Evolutionary conservation across 352 stramenopile genomes (phyloP), one percentile per base, ranked within the genome.

Genomic region (Globisporangium mamillatum): DNA sequence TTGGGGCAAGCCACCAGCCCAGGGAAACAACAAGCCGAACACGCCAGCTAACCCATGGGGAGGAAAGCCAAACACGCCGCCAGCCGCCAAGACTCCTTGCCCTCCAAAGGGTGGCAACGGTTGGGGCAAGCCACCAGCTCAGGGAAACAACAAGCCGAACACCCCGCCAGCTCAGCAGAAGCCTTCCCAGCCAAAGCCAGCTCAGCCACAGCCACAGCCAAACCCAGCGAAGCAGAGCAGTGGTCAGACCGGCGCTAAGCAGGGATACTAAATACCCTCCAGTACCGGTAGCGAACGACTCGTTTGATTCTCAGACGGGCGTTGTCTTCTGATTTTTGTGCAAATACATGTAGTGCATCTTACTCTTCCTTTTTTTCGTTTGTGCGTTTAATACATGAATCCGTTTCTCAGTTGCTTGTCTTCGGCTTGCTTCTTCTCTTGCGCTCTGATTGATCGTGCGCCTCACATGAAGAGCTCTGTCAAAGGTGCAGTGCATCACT

Each of bases 171-270:
- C n/a, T 27, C 59, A 56, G 25, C 59, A 25, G n/a, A 55, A 63
- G 36, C 58, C 58, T 29, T n/a, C 22, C 12, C 59, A 64, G 60
- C 60, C 60, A 14, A 10, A 65, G 57, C 34, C 38, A 18, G 27
- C 55, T 27, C n/a, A 48, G 60, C 60, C 46, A n/a, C n/a, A 48
- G 60, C 60, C 46, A n/a, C 29, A 61, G 27, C 56, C 55, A 9
- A 65, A 65, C 41, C 38, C 41, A 4, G 59, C 59, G 22, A 66
- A 66, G 61, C 60, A 64, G 57, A 63, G 32, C 59, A 24, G 44
- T 29, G 48, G 60, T 10, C 29, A 29, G 44, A 59, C 44, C 27
- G 60, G 60, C 29, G 38, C 59, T 24, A 64, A 64, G 59, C 59
- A 64, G 46, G 32, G 60, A 34, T 66, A 66, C 60, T 66, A 50